These are phyloP conservation scores for Flaveria trinervia DNA, from an alignment of 129 eudicot species.

Conservation along the genomic window DNA sequence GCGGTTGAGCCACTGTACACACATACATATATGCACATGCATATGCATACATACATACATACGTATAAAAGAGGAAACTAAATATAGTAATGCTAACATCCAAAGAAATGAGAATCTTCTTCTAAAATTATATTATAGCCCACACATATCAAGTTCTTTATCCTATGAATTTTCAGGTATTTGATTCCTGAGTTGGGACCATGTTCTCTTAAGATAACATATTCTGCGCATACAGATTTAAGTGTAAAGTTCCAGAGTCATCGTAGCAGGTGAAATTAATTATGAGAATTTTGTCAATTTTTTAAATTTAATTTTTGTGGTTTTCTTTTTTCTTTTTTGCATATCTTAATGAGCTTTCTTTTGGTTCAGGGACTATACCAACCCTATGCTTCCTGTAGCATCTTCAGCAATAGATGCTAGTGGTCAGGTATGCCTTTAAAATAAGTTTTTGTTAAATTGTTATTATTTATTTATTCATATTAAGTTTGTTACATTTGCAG, in stretches of 20 bases:
- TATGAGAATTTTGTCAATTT: neutral
- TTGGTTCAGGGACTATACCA: slow-evolving; percentile 82
- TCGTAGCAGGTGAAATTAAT: slow-evolving; percentile 75
- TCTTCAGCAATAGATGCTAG: slow-evolving; percentile 91
- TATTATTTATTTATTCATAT: neutral
- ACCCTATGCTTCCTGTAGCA: slow-evolving; percentile 91
- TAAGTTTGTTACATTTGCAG: slow-evolving; percentile 43
- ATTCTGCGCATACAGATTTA: slow-evolving; percentile 96
- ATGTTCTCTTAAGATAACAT: slow-evolving; percentile 76
- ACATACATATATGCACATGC: too few relatives aligned
- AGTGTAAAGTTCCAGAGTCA: slow-evolving; percentile 95
- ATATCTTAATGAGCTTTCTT: slow-evolving; percentile 12
- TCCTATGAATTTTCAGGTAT: slow-evolving; percentile 47
- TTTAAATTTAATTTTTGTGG: neutral
- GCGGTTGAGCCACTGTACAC: too few relatives aligned
- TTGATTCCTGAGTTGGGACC: slow-evolving; percentile 90
- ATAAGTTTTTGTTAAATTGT: neutral
- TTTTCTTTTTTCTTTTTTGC: neutral
- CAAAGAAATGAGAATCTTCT: too few relatives aligned
- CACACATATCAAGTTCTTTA: slow-evolving; percentile 2
- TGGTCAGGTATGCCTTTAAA: slow-evolving; percentile 68
- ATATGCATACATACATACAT: too few relatives aligned
- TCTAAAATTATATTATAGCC: too few relatives aligned
- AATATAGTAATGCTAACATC: neutral
- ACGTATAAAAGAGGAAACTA: too few relatives aligned